Evolutionary conservation across 371 early-diverging fungal genomes (phyloP), one percentile per base, ranked within the genome.

Genomic region (Chytridium lagenaria): DNA sequence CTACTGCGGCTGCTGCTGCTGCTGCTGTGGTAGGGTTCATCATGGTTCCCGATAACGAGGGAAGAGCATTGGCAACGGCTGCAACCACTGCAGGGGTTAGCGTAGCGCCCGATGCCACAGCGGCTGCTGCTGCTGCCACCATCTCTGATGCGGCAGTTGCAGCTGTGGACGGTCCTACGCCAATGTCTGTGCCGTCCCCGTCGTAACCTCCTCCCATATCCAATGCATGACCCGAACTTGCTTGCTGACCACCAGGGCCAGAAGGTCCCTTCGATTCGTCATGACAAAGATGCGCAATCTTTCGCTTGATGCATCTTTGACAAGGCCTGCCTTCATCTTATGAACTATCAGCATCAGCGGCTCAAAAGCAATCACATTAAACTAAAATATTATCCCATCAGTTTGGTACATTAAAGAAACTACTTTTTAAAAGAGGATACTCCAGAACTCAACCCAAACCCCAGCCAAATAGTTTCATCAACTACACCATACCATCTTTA

Each of bases 281-380:
- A 52, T 92, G 92, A 81, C 97, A 97, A 69, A 95, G 79, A 76
- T 95, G 93, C 12, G 93, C 93, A 72, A 97, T 97, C 76, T 91
- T 92, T 50, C 96, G 89, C 80, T 94, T 94, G 59, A 97, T 93
- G 81, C 97, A 97, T 33, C 97, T 91, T 77, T 93, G 92, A 81
- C 97, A 97, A 26, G 97, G 97, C 26, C 97, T 90, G 0, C 77
- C 77, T 19, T 81, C 81, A 50, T 83, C 78, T 79, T 33, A n/a
- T n/a, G n/a, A n/a, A n/a, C n/a, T n/a, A n/a, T n/a, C n/a, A n/a
- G n/a, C n/a, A n/a, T n/a, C n/a, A n/a, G n/a, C n/a, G n/a, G n/a
- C n/a, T n/a, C n/a, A n/a, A n/a, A n/a, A n/a, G n/a, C n/a, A n/a
- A n/a, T n/a, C n/a, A n/a, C n/a, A n/a, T n/a, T n/a, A n/a, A n/a